phyloP scores from a whole-genome alignment of 2,329 filamentous ascomycete genomes.

The Fonsecaea nubica region DNA sequence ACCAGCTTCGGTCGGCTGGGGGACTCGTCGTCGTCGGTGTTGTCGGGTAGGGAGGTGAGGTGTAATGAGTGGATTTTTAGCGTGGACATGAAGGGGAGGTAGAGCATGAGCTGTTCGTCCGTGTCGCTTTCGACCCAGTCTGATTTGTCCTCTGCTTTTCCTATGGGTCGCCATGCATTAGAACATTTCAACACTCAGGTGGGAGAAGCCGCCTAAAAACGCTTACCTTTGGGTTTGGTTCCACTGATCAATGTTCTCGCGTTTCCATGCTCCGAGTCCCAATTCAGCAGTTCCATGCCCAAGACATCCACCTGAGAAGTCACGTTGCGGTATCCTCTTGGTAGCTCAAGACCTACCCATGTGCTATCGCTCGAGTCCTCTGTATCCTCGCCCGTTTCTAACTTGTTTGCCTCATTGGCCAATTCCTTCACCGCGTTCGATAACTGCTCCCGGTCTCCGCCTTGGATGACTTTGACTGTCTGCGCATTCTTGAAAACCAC shows the following conservation, averaged over 20 bases:
- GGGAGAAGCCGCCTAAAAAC: slow-evolving; percentile 51
- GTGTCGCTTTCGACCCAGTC: slow-evolving; percentile 98
- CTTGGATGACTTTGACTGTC: slow-evolving; percentile 71
- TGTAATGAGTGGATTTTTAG: slow-evolving; percentile 87
- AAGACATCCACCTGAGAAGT: slow-evolving; percentile 80
- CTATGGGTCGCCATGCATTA: slow-evolving; percentile 39
- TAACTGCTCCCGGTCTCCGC: slow-evolving; percentile 75
- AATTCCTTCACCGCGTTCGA: slow-evolving; percentile 74
- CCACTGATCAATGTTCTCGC: slow-evolving; percentile 76
- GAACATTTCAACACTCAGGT: not conserved
- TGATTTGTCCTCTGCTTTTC: slow-evolving; percentile 60
- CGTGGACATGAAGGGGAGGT: slow-evolving; percentile 83
- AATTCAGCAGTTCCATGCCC: slow-evolving; percentile 85
- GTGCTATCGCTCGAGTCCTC: slow-evolving; percentile 52
- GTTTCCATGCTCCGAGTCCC: slow-evolving; percentile 75
- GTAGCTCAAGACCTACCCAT: slow-evolving; percentile 78
- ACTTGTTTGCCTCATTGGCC: slow-evolving; percentile 64
- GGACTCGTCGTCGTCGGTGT: slow-evolving; percentile 65
- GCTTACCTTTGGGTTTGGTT: slow-evolving; percentile 63
- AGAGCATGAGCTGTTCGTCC: slow-evolving; percentile 95
- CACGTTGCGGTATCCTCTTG: slow-evolving; percentile 82
- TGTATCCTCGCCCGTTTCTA: slow-evolving; percentile 49
- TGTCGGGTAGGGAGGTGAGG: slow-evolving; percentile 78
- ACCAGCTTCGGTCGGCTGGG: slow-evolving; percentile 83
- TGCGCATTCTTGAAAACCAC: slow-evolving; percentile 79